These are phyloP conservation scores for Leccinum huronense DNA, from an alignment of 1,284 basidiomycete species.

Conservation along the genomic window DNA sequence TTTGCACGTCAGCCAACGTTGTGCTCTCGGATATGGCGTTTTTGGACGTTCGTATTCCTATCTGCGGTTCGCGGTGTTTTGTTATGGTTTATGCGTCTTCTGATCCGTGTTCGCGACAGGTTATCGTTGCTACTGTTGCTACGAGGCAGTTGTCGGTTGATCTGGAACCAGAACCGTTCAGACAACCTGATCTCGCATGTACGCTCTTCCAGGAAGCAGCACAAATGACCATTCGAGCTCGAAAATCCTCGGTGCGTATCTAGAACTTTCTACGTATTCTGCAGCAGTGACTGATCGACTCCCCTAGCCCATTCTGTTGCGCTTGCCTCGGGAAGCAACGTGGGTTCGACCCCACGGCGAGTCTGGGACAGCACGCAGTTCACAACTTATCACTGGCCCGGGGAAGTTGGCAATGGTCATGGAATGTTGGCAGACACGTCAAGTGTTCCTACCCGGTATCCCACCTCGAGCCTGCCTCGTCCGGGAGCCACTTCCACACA, in stretches of 20 bases:
- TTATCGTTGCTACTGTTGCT: conserved; percentile 47
- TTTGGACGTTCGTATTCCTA: conserved; percentile 49
- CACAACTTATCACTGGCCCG: conserved; percentile 14
- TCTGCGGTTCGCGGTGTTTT: conserved; percentile 40
- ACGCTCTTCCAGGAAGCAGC: conserved; percentile 42
- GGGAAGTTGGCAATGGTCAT: conserved; percentile 29
- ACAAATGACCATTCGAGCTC: conserved; percentile 41
- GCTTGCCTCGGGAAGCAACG: conserved; percentile 11
- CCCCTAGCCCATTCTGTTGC: conserved; percentile 14
- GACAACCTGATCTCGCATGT: conserved; percentile 44
- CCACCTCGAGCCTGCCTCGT: neutral
- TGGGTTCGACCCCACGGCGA: neutral
- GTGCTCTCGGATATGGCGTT: conserved; percentile 45
- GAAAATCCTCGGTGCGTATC: conserved; percentile 8
- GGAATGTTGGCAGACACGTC: conserved; percentile 15
- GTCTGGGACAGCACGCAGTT: neutral
- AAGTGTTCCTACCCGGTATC: neutral
- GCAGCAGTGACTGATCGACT: neutral
- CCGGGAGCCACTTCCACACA: neutral
- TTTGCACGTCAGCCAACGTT: conserved; percentile 42
- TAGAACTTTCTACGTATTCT: neutral
- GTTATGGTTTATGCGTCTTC: neutral
- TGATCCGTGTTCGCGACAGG: conserved; percentile 28
- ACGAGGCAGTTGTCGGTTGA: conserved; percentile 40
- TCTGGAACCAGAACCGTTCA: conserved; percentile 41